These are phyloP conservation scores for Ceratocystis huliohia DNA, from an alignment of 2,329 filamentous ascomycete genomes.

Conservation along the genomic window DNA sequence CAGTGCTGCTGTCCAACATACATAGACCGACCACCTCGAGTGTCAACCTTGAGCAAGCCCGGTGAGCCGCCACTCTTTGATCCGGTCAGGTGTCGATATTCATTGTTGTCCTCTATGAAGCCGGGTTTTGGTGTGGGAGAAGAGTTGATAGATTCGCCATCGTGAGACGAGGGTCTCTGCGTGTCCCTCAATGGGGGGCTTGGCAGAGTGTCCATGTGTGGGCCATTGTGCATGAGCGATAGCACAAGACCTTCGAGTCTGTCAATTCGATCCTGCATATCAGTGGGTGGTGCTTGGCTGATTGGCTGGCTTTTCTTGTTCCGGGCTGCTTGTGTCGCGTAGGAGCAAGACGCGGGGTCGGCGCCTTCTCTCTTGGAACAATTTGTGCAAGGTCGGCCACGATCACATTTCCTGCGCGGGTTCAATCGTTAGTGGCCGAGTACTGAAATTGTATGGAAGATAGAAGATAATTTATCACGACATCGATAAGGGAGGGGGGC, in stretches of 20 bases:
- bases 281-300: conserved; percentile 54
- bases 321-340: conserved; percentile 58
- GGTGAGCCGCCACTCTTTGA: conserved; percentile 49
- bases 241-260: conserved; percentile 82
- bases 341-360: conserved; percentile 69
- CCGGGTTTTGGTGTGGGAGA: conserved; percentile 6
- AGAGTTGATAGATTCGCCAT: conserved; percentile 1
- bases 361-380: conserved; percentile 82
- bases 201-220: conserved; percentile 34
- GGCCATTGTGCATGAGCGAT: conserved; percentile 82
- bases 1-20: conserved; percentile 77
- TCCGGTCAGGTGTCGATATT: conserved; percentile 23
- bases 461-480: background rate
- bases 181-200: background rate
- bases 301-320: conserved; percentile 57
- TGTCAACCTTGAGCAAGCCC: conserved; percentile 70
- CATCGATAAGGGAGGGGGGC: too few species aligned
- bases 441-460: background rate
- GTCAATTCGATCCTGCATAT: conserved; percentile 98
- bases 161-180: background rate
- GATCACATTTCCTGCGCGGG: conserved; percentile 69
- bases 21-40: conserved; percentile 62
- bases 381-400: conserved; percentile 82
- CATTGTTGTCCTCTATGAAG: conserved; percentile 25
- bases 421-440: background rate